Conservation (phyloP, 2,329 filamentous ascomycete species). For the Trichoderma harzianum region DNA sequence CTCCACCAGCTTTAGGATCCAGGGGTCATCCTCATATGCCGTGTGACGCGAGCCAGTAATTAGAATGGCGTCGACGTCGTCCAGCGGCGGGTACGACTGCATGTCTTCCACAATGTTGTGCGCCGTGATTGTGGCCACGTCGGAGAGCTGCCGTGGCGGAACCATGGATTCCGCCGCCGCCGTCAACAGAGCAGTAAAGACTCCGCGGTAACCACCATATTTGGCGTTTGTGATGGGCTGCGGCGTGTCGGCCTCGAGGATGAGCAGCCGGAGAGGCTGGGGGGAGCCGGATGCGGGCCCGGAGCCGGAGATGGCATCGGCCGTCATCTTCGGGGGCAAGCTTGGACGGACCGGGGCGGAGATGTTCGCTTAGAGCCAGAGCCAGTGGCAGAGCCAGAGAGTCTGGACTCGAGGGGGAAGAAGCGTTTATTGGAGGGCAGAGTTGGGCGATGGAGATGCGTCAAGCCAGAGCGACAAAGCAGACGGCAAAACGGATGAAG, state of each 20-base stretch:
- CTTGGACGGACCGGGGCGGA: neutral
- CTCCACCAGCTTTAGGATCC: conserved; percentile 42
- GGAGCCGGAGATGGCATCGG: conserved; percentile 13
- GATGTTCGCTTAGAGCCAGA: neutral
- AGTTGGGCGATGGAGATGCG: conserved; percentile 2
- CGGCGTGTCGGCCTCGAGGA: conserved; percentile 85
- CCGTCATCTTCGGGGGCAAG: conserved; percentile 1
- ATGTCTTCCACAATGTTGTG: conserved; percentile 69
- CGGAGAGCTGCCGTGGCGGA: conserved; percentile 38
- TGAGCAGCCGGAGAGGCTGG: conserved; percentile 68
- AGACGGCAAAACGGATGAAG: neutral
- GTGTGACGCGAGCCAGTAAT: conserved; percentile 69
- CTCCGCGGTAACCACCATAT: conserved; percentile 69
- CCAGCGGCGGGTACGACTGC: conserved; percentile 66
- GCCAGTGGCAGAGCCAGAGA: neutral
- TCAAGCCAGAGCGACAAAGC: neutral
- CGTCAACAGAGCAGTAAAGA: conserved; percentile 61
- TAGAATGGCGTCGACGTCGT: conserved; percentile 76
- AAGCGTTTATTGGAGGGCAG: neutral
- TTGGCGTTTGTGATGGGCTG: conserved; percentile 59
- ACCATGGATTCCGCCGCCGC: conserved; percentile 48
- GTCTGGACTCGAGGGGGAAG: neutral
- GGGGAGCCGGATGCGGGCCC: conserved; percentile 10
- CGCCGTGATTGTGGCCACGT: conserved; percentile 55
- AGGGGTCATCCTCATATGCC: conserved; percentile 41